Percentiles rank a stretch among this genome's conserved stretches.
Evolutionary conservation across 441 rosid genomes (phyloP).

Genomic region (Euphorbia schlechtendalii): DNA sequence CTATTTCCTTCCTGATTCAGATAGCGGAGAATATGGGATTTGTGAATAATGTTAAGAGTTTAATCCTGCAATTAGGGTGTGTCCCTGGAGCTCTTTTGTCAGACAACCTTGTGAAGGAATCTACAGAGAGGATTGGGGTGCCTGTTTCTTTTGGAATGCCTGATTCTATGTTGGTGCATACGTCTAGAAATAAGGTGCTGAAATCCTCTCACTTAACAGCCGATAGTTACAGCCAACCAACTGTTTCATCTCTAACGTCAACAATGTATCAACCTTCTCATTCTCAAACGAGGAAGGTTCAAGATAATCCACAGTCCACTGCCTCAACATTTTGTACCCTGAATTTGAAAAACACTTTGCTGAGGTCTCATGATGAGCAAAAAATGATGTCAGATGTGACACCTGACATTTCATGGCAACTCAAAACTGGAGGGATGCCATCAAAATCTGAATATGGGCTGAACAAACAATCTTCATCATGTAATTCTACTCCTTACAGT

Average conservation of each 20-base stretch:
- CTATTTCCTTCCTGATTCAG: slow-evolving; percentile 39
- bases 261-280: slow-evolving; percentile 29
- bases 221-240: slow-evolving; percentile 34
- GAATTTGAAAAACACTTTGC: slow-evolving; percentile 14
- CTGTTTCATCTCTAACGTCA: slow-evolving; percentile 33
- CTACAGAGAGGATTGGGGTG: slow-evolving; percentile 35
- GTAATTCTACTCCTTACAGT: slow-evolving; percentile 23
- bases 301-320: slow-evolving; percentile 23
- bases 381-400: slow-evolving; percentile 20
- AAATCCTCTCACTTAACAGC: slow-evolving; percentile 26
- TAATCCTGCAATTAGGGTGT: slow-evolving; percentile 69
- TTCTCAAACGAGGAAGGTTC: slow-evolving; percentile 28
- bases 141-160: slow-evolving; percentile 43
- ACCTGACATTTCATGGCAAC: slow-evolving; percentile 20
- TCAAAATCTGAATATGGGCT: slow-evolving; percentile 26
- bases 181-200: slow-evolving; percentile 29
- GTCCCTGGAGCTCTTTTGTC: slow-evolving; percentile 70
- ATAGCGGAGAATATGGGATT: slow-evolving; percentile 77
- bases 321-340: slow-evolving; percentile 22
- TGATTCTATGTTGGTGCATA: slow-evolving; percentile 20
- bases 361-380: slow-evolving; percentile 21
- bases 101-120: slow-evolving; percentile 39
- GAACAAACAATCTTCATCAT: slow-evolving; percentile 23
- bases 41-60: slow-evolving; percentile 67
- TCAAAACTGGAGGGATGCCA: slow-evolving; percentile 36